Conservation (phyloP, 768 basidiomycete genomes). For the Boletus rufocinnamomeus region DNA sequence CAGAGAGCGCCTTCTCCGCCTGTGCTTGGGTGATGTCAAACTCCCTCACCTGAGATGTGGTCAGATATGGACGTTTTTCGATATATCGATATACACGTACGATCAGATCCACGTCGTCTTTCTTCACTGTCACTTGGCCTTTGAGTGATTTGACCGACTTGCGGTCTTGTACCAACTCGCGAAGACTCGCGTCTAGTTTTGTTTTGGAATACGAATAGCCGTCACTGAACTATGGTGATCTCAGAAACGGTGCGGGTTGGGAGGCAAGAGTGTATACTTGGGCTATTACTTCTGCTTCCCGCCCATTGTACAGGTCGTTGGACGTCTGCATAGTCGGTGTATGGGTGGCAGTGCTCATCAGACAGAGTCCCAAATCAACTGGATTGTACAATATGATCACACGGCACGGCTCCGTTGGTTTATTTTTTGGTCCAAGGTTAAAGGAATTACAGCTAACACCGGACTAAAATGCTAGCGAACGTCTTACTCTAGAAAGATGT, state of each 20-base stretch:
- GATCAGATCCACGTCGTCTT: conserved; percentile 32
- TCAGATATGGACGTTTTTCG: conserved; percentile 5
- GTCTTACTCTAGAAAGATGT: conserved; percentile 29
- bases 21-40: conserved; percentile 31
- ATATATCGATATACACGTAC: conserved; percentile 20
- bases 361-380: not conserved
- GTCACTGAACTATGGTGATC: conserved; percentile 50
- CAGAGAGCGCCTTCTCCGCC: conserved; percentile 34
- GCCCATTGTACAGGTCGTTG: conserved; percentile 30
- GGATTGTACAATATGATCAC: not conserved
- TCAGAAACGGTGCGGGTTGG: conserved; percentile 25
- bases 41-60: conserved; percentile 28
- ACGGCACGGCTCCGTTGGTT: not conserved
- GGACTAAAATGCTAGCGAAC: conserved; percentile 30
- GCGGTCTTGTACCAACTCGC: conserved; percentile 51
- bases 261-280: conserved; percentile 18
- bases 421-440: conserved; percentile 20
- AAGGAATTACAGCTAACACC: conserved; percentile 35
- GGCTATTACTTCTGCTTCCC: conserved; percentile 34
- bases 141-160: conserved; percentile 55
- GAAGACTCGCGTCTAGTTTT: conserved; percentile 39
- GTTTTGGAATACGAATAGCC: conserved; percentile 46
- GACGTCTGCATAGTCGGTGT: conserved; percentile 13
- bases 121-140: conserved; percentile 21
- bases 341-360: conserved; percentile 27